These are phyloP conservation scores for Lasiosphaeria ovina DNA, from an alignment of 495 filamentous ascomycete genomes.

Conservation along the genomic window DNA sequence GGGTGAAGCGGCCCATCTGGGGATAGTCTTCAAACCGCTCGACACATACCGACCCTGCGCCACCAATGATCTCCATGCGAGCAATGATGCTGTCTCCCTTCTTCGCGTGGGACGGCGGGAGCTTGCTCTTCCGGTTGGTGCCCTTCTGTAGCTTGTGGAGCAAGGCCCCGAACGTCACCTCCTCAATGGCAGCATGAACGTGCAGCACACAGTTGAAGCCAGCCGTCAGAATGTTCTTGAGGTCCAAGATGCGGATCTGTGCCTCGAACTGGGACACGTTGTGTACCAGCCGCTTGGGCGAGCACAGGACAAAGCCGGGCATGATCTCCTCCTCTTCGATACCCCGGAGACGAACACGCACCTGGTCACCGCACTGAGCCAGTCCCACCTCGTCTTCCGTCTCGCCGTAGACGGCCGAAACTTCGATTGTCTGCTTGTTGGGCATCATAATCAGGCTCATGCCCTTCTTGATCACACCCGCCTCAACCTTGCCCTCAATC, in stretches of 20 bases:
- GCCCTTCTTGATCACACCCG: slow-evolving; percentile 84
- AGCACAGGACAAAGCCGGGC: slow-evolving; percentile 94
- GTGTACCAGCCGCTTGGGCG: slow-evolving; percentile 85
- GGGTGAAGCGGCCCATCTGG: slow-evolving; percentile 90
- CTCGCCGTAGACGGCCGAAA: slow-evolving; percentile 88
- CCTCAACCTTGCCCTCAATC: slow-evolving; percentile 95
- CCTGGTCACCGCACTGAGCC: slow-evolving; percentile 90
- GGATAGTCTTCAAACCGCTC: slow-evolving; percentile 92
- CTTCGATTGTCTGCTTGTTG: slow-evolving; percentile 73
- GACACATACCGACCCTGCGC: slow-evolving; percentile 83
- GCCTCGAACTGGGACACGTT: slow-evolving; percentile 90
- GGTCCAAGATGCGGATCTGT: slow-evolving; percentile 91
- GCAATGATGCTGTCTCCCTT: slow-evolving; percentile 94
- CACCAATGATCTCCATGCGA: slow-evolving; percentile 78
- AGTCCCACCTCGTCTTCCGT: slow-evolving; percentile 84
- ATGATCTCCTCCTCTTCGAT: slow-evolving; percentile 96
- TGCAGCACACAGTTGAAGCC: slow-evolving; percentile 86
- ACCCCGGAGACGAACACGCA: slow-evolving; percentile 86
- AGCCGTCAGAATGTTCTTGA: slow-evolving; percentile 82
- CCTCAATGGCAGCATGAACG: slow-evolving; percentile 92
- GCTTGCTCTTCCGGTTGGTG: slow-evolving; percentile 89
- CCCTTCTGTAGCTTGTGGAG: slow-evolving; percentile 97
- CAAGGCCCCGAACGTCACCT: slow-evolving; percentile 82
- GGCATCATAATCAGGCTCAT: slow-evolving; percentile 88
- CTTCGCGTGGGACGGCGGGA: slow-evolving; percentile 85